These are phyloP conservation scores for Saccharomycopsis oosterbeekiorum DNA, from an alignment of 805 yeast genomes.

Conservation along the genomic window DNA sequence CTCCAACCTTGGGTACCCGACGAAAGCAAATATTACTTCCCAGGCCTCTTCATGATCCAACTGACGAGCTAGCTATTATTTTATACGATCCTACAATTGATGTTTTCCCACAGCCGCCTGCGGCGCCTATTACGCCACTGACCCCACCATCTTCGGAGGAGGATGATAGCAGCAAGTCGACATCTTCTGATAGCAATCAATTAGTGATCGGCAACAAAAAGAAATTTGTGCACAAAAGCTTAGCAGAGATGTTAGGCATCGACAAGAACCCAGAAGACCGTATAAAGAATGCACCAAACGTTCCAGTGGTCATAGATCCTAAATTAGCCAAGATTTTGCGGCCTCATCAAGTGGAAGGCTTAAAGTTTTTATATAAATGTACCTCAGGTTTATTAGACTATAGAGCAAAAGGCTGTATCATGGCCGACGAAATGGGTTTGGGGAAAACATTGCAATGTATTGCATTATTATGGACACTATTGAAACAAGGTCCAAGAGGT, in stretches of 20 bases:
- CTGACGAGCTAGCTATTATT: slow-evolving; percentile 87
- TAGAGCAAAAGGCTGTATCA: slow-evolving; percentile 87
- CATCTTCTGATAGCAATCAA: slow-evolving; percentile 20
- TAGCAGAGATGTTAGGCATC: slow-evolving; percentile 76
- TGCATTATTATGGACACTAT: slow-evolving; percentile 71
- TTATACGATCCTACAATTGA: slow-evolving; percentile 93
- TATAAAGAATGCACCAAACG: slow-evolving; percentile 56
- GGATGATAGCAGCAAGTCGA: slow-evolving; percentile 24
- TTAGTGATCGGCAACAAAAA: slow-evolving; percentile 17
- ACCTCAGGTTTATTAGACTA: slow-evolving; percentile 79
- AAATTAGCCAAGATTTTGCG: slow-evolving; percentile 70
- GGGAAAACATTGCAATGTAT: slow-evolving; percentile 88
- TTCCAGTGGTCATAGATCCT: slow-evolving; percentile 95
- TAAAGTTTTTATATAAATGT: slow-evolving; percentile 80
- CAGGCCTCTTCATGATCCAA: slow-evolving; percentile 89
- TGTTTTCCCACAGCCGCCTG: slow-evolving; percentile 21
- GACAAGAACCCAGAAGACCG: slow-evolving; percentile 40
- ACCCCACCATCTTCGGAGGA: slow-evolving; percentile 12
- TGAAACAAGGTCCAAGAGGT: slow-evolving; percentile 79
- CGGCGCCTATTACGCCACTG: slow-evolving; percentile 13
- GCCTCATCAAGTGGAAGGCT: slow-evolving; percentile 97
- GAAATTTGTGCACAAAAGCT: slow-evolving; percentile 47
- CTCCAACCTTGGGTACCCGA: slow-evolving; percentile 80
- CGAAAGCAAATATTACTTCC: slow-evolving; percentile 66
- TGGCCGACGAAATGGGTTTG: slow-evolving; percentile 98